These are phyloP conservation scores for Vigna radiata DNA, from an alignment of 306 rosid species.

Conservation along the genomic window DNA sequence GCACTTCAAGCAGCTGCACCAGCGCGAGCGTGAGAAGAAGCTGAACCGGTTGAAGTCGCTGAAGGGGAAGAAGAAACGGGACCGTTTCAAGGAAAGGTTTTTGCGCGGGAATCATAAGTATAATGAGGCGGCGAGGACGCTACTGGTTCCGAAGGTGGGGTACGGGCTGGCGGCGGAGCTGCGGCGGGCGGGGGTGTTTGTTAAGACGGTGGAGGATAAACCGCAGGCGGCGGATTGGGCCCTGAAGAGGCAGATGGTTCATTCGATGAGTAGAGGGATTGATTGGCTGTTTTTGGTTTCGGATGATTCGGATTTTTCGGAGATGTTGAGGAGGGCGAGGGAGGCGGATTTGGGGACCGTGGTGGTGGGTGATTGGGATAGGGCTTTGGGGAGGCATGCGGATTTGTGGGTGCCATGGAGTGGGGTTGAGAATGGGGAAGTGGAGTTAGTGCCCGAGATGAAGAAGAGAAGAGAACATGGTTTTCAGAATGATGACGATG, in stretches of 20 bases:
- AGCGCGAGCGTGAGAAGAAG: slow-evolving; percentile 79
- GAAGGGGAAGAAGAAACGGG: slow-evolving; percentile 70
- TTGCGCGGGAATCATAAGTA: slow-evolving; percentile 65
- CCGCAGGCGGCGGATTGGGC: slow-evolving; percentile 94
- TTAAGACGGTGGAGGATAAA: slow-evolving; percentile 85
- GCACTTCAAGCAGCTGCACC: slow-evolving; percentile 77
- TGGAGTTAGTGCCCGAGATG: slow-evolving; percentile 57
- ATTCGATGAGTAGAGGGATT: slow-evolving; percentile 80
- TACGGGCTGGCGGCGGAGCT: slow-evolving; percentile 81
- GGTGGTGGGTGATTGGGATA: slow-evolving; percentile 83
- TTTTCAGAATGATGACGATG: background rate
- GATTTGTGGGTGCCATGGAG: slow-evolving; percentile 96
- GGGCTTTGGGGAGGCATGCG: slow-evolving; percentile 71
- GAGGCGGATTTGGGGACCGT: slow-evolving; percentile 77
- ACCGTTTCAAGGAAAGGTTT: slow-evolving; percentile 66
- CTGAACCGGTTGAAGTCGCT: slow-evolving; percentile 59
- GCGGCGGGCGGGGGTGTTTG: slow-evolving; percentile 86
- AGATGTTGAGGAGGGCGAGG: slow-evolving; percentile 78
- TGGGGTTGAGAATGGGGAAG: slow-evolving; percentile 77
- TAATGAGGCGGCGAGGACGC: slow-evolving; percentile 68
- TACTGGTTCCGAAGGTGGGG: slow-evolving; percentile 67
- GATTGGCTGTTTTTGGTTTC: slow-evolving; percentile 89
- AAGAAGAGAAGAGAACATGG: slow-evolving; percentile 28
- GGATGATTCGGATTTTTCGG: slow-evolving; percentile 83
- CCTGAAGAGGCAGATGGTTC: slow-evolving; percentile 84